Percentiles rank a stretch among this genome's conserved stretches.
Evolutionary conservation across 352 stramenopile species (phyloP).

Genomic region (Globisporangium echinulatum): DNA sequence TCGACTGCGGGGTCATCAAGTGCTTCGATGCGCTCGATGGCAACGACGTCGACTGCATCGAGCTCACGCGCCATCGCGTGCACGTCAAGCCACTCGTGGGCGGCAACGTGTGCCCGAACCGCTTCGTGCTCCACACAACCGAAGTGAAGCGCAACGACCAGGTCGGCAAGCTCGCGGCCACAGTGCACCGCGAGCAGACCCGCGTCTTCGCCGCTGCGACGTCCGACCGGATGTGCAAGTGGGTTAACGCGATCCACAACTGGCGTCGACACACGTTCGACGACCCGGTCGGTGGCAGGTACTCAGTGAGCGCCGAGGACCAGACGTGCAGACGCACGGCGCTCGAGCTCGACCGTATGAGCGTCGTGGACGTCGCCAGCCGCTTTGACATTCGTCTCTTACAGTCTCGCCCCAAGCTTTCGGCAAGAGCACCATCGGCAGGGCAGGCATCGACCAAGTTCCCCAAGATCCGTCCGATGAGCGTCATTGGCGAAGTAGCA

Average conservation of each 20-base stretch:
- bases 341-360: slow-evolving; percentile 12
- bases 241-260: slow-evolving; percentile 66
- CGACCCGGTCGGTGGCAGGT: slow-evolving; percentile 28
- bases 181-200: slow-evolving; percentile 22
- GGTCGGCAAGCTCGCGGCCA: slow-evolving; percentile 29
- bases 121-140: slow-evolving; percentile 45
- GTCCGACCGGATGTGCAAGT: slow-evolving; percentile 50
- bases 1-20: slow-evolving; percentile 57
- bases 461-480: slow-evolving; percentile 13
- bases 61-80: slow-evolving; percentile 61
- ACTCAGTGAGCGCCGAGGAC: slow-evolving; percentile 8
- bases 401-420: not conserved
- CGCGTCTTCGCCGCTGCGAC: slow-evolving; percentile 49
- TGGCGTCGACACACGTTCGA: slow-evolving; percentile 64
- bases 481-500: slow-evolving; percentile 8
- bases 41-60: slow-evolving; percentile 28
- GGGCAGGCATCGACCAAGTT: slow-evolving; percentile 9
- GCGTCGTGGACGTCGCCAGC: slow-evolving; percentile 16
- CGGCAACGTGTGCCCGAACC: slow-evolving; percentile 56
- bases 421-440: not conserved
- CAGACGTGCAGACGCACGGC: slow-evolving; percentile 19
- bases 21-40: slow-evolving; percentile 39
- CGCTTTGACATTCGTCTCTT: slow-evolving; percentile 49
- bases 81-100: slow-evolving; percentile 39
- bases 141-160: slow-evolving; percentile 51